Base-by-base conservation (phyloP, 805 yeast genomes). In the Zygoascus tannicola region DNA sequence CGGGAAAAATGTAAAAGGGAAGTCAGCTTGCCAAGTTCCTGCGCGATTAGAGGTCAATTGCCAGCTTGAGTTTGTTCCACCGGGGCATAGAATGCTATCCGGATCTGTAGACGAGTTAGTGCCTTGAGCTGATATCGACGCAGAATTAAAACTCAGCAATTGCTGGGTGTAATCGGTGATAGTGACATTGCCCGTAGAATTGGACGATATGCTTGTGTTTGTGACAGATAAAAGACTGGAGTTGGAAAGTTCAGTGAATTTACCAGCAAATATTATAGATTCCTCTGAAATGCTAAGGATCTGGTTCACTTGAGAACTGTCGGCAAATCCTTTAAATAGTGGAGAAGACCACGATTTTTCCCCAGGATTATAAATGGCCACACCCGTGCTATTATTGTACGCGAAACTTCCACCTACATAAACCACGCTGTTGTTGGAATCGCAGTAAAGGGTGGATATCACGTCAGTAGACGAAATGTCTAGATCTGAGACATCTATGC, bases 401-500 rank as follows among this genome's bases (percentile, higher is more conserved):
- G 69, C 58, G 51, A 90, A 75, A 47, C 75, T 70, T 18, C 98
- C 98, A 7, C 97, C 98, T 40, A 85, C 72, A 56, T 84, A 86
- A 0, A 85, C 71, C 19, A 75, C 44, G 19, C 72, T 62, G 28
- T 63, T 59, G 37, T 67, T 69, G 1, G 51, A 39, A 61, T 79
- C 80, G 44, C 77, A 74, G 34, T 66, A 64, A 0, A 75, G 69
- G 0, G 78, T 54, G 3, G 59, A 52, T 2, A 81, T 69, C n/a
- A 16, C 8, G 1, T 57, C 45, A 4, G 78, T 80, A 12, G 30
- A 26, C 30, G 30, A 7, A 12, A 26, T 8, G 12, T 26, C 30
- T 12, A 26, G 12, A 8, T 26, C 30, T 8, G 30, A 26, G 10
- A 26, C 30, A 12, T 26, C 30, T 8, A 26, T 26, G 30, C 12